Evolutionary conservation across 768 basidiomycete species (phyloP), one percentile per base, ranked within the genome.

Genomic region (Boletus tomentosulus): DNA sequence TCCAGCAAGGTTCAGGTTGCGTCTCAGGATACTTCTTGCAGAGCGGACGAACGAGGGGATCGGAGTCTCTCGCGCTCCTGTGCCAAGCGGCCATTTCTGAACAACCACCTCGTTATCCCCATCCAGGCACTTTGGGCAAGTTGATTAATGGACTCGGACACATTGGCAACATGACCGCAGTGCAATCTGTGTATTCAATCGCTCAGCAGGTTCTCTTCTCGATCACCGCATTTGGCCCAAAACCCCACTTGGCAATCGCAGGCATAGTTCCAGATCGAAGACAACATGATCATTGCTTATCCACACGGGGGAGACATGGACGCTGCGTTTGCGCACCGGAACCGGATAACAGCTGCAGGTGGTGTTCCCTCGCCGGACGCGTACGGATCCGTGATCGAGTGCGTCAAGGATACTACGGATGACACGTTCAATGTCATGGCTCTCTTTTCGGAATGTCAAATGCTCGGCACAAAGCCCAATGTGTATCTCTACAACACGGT

Each of bases 401-500:
- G 82, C 57, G 83, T 92, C 62, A 92, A 89, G 71, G 93, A 98
- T 59, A 97, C 96, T 19, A 98, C 97, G 12, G 96, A 98, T 69
- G 96, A 98, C 62, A 87, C 93, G 0, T 80, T 84, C 3, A 90
- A 93, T 58, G 95, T 93, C 0, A 75, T 93, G 70, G 79, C 83
- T 30, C 79, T 98, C 30, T 98, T 87, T 74, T 74, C 85, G 28
- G 95, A 99, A 69, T 79, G 87, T 22, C 79, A 84, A 56, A 69
- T 73, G 42, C 79, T 82, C 27, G 84, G 84, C 9, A 89, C 96
- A 37, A 60, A 64, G 31, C 87, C 92, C 15, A 94, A 91, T 64
- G 78, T 87, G 46, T 99, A 87, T 73, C 81, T 99, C 37, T 99
- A 89, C 77, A 98, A 99, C 76, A 98, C 92, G 62, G 87, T 95